phyloP scores from a whole-genome alignment of 257 asterid genomes.

The Cynanchum wilfordii region DNA sequence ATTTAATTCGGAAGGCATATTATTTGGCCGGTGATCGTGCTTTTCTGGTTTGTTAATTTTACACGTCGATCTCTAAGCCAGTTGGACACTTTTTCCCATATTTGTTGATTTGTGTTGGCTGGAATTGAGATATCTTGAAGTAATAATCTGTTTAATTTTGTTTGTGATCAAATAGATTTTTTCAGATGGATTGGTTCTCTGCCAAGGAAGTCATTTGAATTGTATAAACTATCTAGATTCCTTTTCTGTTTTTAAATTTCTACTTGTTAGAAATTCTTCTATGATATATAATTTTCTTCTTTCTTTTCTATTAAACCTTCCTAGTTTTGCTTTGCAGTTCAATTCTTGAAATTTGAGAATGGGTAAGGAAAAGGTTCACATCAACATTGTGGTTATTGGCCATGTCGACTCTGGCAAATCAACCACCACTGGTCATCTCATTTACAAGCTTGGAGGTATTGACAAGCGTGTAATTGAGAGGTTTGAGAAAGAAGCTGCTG shows the following conservation, averaged over 20 bases:
- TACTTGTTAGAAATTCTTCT: too few species aligned
- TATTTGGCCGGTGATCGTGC: not conserved
- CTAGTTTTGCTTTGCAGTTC: not conserved
- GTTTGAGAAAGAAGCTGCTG: slow-evolving; percentile 56
- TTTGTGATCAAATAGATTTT: not conserved
- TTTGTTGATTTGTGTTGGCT: not conserved
- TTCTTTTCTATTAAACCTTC: too few species aligned
- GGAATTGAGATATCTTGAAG: not conserved
- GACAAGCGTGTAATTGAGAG: slow-evolving; percentile 85
- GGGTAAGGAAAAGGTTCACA: slow-evolving; percentile 29
- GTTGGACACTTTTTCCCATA: not conserved
- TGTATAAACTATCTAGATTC: too few species aligned
- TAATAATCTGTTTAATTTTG: not conserved
- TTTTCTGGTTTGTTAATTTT: not conserved
- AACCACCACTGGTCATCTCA: slow-evolving; percentile 48
- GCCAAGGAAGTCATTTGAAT: not conserved
- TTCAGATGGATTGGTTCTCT: not conserved
- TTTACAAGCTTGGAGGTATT: slow-evolving; percentile 84
- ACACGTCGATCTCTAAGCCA: too few species aligned
- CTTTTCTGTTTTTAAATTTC: too few species aligned
- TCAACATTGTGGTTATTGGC: slow-evolving; percentile 50
- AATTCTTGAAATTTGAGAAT: not conserved
- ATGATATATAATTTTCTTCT: too few species aligned
- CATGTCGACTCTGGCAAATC: slow-evolving; percentile 51
- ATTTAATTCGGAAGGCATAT: not conserved